Percentiles rank a stretch among this genome's conserved stretches.
phyloP scores from a whole-genome alignment of 352 stramenopile genomes.

The Globisporangium viniferum region DNA sequence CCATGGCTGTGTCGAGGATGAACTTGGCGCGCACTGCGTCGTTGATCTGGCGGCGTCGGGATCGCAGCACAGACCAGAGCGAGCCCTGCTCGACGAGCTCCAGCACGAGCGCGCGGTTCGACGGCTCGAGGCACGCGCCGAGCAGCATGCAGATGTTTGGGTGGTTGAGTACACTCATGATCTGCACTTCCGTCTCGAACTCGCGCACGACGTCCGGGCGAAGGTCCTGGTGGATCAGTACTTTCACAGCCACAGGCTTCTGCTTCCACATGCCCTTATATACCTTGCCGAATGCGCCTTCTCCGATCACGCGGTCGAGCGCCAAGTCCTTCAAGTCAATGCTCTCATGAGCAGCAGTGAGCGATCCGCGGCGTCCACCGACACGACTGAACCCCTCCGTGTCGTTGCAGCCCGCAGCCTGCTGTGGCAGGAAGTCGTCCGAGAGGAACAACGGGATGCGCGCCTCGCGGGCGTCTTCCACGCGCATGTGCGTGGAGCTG shows the following conservation, averaged over 20 bases:
- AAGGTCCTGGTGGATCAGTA: constrained; percentile 73
- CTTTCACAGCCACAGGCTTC: constrained; percentile 63
- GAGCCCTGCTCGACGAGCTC: constrained; percentile 92
- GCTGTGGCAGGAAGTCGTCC: constrained; percentile 37
- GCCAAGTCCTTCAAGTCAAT: constrained; percentile 63
- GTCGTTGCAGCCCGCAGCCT: constrained; percentile 22
- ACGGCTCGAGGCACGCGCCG: constrained; percentile 91
- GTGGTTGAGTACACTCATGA: constrained; percentile 91
- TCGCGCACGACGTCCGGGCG: constrained; percentile 63
- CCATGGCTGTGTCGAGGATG: constrained; percentile 69
- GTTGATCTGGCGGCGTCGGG: constrained; percentile 36
- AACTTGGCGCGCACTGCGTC: constrained; percentile 52
- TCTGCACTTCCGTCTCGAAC: constrained; percentile 81
- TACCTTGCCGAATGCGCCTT: constrained; percentile 81
- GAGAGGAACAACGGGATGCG: constrained; percentile 65
- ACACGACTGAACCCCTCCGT: constrained; percentile 16
- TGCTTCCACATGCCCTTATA: constrained; percentile 62
- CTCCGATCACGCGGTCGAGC: constrained; percentile 58
- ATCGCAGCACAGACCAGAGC: constrained; percentile 90
- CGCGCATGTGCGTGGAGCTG: constrained; percentile 42
- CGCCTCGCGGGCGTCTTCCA: constrained; percentile 42
- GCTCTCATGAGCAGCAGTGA: constrained; percentile 40
- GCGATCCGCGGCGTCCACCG: constrained; percentile 15
- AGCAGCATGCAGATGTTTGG: constrained; percentile 97
- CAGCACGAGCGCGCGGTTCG: constrained; percentile 94